phyloP scores from a whole-genome alignment of 78 protist species.

The Emiliania huxleyi region DNA sequence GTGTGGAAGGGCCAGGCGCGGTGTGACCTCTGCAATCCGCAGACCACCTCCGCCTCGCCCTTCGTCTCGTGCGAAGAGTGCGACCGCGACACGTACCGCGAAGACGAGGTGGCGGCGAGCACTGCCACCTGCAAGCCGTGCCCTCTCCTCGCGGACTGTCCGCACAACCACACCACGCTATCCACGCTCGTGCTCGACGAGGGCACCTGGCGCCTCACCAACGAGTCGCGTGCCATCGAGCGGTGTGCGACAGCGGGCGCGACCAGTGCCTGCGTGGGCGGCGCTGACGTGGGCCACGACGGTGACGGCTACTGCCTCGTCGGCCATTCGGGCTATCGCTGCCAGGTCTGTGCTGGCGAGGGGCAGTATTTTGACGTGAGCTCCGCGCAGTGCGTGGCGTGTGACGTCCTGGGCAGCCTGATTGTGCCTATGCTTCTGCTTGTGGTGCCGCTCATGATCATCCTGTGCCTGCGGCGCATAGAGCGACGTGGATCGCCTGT shows the following conservation, averaged over 20 bases:
- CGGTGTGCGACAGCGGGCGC: not conserved
- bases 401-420: not conserved
- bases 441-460: not conserved
- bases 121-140: not conserved
- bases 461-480: not conserved
- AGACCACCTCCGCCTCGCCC: not conserved
- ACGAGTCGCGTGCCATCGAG: not conserved
- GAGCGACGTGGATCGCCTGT: not conserved
- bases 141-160: not conserved
- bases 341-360: not conserved
- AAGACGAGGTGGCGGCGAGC: not conserved
- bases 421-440: not conserved
- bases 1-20: not conserved
- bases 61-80: not conserved
- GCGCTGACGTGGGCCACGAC: not conserved
- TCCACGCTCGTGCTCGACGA: not conserved
- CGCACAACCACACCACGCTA: not conserved
- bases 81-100: not conserved
- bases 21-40: not conserved
- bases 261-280: not conserved
- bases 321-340: not conserved
- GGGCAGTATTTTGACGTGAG: not conserved
- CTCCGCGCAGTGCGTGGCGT: not conserved
- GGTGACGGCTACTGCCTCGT: not conserved
- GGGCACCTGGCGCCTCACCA: not conserved